phyloP scores from a whole-genome alignment of 140 eudicot species.

The Bidens hawaiensis region DNA sequence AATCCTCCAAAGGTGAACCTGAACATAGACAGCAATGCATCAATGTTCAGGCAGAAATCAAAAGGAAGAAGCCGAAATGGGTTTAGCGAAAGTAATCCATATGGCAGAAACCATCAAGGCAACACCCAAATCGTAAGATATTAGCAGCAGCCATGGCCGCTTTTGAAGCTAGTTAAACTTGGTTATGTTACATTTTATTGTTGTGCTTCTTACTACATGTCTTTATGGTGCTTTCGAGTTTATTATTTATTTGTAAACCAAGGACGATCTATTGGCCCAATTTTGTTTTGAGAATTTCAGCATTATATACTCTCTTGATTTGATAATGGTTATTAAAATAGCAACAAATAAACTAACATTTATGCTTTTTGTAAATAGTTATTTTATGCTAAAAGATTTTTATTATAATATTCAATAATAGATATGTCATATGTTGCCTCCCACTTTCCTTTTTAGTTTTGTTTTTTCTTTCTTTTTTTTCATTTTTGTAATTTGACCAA shows the following conservation, averaged over 20 bases:
- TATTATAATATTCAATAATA: too few relatives aligned
- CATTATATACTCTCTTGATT: not conserved
- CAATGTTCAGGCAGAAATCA: constrained; percentile 61
- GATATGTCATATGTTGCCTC: too few relatives aligned
- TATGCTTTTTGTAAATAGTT: too few relatives aligned
- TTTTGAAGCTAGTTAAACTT: constrained; percentile 7
- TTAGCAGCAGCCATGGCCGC: constrained; percentile 5
- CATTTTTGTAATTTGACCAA: too few relatives aligned
- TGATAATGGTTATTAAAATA: too few relatives aligned
- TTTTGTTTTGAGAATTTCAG: not conserved
- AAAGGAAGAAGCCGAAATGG: constrained; percentile 65
- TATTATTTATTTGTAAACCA: not conserved
- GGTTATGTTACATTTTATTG: not conserved
- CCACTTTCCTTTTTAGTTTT: too few relatives aligned
- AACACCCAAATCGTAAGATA: constrained; percentile 35
- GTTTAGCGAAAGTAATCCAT: constrained; percentile 58
- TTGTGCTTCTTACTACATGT: not conserved
- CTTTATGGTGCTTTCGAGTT: not conserved
- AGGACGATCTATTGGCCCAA: not conserved
- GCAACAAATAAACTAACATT: too few relatives aligned
- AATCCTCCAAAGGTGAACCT: constrained; percentile 76
- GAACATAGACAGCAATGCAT: constrained; percentile 73
- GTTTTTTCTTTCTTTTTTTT: too few relatives aligned
- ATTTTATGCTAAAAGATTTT: too few relatives aligned
- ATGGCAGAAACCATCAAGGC: constrained; percentile 41